Percentiles rank a stretch among this genome's conserved stretches.
These are phyloP conservation scores for Amyloporia xantha DNA, from an alignment of 768 basidiomycete genomes.

Conservation along the genomic window DNA sequence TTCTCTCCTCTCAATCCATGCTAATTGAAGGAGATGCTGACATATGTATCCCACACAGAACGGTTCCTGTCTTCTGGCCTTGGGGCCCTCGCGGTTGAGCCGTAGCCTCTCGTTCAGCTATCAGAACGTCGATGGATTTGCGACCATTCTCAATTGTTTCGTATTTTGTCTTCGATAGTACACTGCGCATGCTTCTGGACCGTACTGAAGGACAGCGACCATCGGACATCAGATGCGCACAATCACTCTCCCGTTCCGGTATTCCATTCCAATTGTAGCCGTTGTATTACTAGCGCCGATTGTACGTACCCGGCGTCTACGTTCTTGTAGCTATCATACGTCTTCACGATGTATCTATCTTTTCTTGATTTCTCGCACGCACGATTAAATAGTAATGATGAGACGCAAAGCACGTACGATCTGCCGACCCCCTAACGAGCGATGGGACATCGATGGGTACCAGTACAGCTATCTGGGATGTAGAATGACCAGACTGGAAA, in stretches of 20 bases:
- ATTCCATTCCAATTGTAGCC: neutral
- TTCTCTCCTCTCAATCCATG: neutral
- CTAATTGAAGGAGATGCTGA: slow-evolving; percentile 1
- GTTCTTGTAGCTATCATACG: too few species aligned
- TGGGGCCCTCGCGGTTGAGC: slow-evolving; percentile 12
- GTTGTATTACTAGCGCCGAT: neutral
- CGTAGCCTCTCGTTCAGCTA: neutral
- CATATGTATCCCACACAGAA: slow-evolving; percentile 16
- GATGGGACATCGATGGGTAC: neutral
- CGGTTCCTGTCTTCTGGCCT: slow-evolving; percentile 32
- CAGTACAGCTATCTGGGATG: neutral
- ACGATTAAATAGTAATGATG: too few species aligned
- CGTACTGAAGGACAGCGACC: neutral
- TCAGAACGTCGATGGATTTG: neutral
- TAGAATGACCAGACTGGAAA: too few species aligned
- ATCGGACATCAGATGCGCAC: neutral
- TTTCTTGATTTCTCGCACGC: too few species aligned
- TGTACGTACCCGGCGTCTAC: neutral
- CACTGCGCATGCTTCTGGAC: neutral
- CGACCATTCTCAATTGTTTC: too few species aligned
- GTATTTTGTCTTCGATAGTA: neutral
- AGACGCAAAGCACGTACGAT: neutral
- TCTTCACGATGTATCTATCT: too few species aligned
- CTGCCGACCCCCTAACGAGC: neutral
- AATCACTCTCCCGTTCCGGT: neutral